phyloP scores from a whole-genome alignment of 352 stramenopile species.

The Phytophthora syringae region DNA sequence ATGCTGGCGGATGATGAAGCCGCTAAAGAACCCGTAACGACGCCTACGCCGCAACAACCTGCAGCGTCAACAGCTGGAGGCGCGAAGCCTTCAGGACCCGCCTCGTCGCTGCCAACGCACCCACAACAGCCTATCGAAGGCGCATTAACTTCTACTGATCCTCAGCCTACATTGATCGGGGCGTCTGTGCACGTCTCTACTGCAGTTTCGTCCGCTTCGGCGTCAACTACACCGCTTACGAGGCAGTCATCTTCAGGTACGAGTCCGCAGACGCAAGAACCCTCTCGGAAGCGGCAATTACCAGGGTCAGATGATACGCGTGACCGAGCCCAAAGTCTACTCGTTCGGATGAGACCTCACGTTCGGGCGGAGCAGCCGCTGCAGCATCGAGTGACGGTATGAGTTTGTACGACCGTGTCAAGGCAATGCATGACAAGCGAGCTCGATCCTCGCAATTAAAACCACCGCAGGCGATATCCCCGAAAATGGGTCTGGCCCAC shows the following conservation, averaged over 20 bases:
- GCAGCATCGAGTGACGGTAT: constrained; percentile 29
- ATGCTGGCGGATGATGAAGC: constrained; percentile 15
- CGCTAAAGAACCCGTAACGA: constrained; percentile 4
- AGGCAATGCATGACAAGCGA: constrained; percentile 50
- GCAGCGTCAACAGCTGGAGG: constrained; percentile 13
- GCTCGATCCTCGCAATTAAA: constrained; percentile 18
- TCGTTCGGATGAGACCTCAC: constrained; percentile 3
- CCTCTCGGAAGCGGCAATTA: constrained; percentile 40
- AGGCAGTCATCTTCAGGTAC: constrained; percentile 2
- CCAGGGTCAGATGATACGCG: constrained; percentile 16
- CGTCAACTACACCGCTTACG: neutral
- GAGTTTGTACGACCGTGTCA: constrained; percentile 56
- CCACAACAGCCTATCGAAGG: neutral
- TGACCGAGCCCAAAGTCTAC: constrained; percentile 25
- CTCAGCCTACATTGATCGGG: neutral
- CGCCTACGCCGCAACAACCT: constrained; percentile 7
- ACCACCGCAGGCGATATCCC: constrained; percentile 9
- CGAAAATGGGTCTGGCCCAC: constrained; percentile 23
- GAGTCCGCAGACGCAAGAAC: constrained; percentile 11
- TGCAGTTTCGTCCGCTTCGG: constrained; percentile 5
- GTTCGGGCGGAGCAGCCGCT: constrained; percentile 3
- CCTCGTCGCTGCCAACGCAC: neutral
- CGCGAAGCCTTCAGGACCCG: neutral
- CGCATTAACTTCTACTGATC: neutral
- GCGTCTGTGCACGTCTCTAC: constrained; percentile 1